Percentiles rank a stretch among this genome's conserved stretches.
Conservation (phyloP, 139 green algal species). For the Picochlorum sp. region DNA sequence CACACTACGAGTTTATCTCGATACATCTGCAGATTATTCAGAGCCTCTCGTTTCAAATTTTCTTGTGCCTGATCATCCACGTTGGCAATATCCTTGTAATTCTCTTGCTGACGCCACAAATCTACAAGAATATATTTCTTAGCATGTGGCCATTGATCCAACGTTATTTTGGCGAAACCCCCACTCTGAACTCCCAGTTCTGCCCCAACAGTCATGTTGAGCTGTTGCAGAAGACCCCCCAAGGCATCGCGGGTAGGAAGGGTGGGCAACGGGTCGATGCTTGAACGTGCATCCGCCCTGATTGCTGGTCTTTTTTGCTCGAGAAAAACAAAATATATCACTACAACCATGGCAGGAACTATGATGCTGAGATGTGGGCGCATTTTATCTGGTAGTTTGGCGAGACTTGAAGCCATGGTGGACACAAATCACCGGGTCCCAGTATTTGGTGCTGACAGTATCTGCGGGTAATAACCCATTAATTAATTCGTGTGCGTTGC, state of each 20-base stretch:
- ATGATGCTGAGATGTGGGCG: too few species aligned
- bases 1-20: slow-evolving; percentile 14
- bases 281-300: too few species aligned
- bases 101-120: slow-evolving; percentile 16
- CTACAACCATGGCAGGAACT: too few species aligned
- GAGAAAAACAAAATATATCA: too few species aligned
- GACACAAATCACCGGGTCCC: too few species aligned
- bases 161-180: neutral
- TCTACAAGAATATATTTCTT: slow-evolving; percentile 14
- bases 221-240: neutral
- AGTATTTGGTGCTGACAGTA: too few species aligned
- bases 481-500: too few species aligned
- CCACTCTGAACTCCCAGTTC: slow-evolving; percentile 5
- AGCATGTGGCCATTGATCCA: neutral
- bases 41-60: neutral
- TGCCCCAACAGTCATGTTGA: neutral
- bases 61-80: slow-evolving; percentile 8
- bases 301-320: too few species aligned
- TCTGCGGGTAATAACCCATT: too few species aligned
- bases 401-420: too few species aligned
- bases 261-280: neutral
- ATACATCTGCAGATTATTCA: slow-evolving; percentile 2
- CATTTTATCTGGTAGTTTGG: too few species aligned
- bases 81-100: slow-evolving; percentile 18
- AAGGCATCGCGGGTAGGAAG: neutral